Conservation (phyloP, 441 rosid species). For the Sinapis alba region DNA sequence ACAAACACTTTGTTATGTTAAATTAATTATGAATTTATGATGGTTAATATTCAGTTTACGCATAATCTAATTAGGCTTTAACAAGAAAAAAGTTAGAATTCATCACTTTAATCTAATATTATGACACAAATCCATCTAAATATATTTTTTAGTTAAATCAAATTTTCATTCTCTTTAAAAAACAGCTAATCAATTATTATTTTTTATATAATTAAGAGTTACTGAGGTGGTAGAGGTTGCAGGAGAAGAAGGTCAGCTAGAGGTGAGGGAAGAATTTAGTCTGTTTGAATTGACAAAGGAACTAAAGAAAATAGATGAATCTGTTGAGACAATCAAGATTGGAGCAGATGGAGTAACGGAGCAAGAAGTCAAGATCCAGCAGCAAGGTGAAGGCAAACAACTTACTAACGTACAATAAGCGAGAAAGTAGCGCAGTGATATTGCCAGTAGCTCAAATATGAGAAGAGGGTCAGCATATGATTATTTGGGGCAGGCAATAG, state of each 20-base stretch:
- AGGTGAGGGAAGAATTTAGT: conserved; percentile 3
- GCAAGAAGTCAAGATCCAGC: neutral
- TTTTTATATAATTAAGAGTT: neutral
- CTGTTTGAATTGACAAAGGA: neutral
- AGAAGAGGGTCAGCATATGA: neutral
- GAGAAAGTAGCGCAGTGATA: neutral
- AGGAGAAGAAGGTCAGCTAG: neutral
- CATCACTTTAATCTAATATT: neutral
- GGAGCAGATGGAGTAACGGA: neutral
- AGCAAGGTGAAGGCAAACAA: neutral
- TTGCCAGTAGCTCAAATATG: neutral
- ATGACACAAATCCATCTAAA: neutral
- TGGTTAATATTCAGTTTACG: neutral
- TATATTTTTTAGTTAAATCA: neutral
- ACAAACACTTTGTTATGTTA: neutral
- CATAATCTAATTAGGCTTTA: neutral
- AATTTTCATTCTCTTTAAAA: neutral
- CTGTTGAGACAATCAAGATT: neutral
- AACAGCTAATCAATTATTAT: neutral
- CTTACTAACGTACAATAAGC: neutral
- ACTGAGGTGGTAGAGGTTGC: neutral
- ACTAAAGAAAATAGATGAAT: conserved; percentile 4
- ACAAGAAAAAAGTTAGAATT: neutral
- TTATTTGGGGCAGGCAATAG: neutral
- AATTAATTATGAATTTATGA: neutral